These are phyloP conservation scores for Fraxinus albicans DNA, from an alignment of 305 asterid genomes.

Conservation along the genomic window DNA sequence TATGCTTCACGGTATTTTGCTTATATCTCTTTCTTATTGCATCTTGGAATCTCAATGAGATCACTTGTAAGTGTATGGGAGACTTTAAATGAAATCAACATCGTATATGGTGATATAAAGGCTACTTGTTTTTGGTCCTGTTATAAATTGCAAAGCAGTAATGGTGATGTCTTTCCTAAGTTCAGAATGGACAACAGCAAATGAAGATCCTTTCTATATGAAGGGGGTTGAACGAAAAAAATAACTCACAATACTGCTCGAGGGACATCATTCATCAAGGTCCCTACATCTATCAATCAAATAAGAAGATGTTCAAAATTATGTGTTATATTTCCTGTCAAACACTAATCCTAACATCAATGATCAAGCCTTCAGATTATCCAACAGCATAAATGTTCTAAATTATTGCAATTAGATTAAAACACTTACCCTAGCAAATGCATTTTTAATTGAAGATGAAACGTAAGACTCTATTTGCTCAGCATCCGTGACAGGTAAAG, in stretches of 20 bases:
- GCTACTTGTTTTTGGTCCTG: no score
- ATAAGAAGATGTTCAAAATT: background rate
- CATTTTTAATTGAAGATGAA: constrained; percentile 76
- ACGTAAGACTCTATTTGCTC: constrained; percentile 91
- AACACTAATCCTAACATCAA: constrained; percentile 10
- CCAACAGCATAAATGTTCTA: background rate
- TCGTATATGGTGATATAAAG: background rate
- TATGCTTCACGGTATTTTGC: background rate
- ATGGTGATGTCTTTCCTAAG: background rate
- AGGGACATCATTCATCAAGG: constrained; percentile 1
- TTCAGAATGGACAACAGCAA: background rate
- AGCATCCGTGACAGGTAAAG: constrained; percentile 53
- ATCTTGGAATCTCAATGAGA: background rate
- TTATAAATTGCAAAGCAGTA: background rate
- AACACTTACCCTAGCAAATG: constrained; percentile 75
- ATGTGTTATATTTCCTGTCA: background rate
- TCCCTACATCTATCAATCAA: constrained; percentile 14
- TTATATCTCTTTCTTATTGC: background rate
- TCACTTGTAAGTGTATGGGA: background rate
- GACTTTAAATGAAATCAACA: background rate
- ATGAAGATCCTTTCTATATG: background rate
- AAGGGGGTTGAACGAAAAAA: background rate
- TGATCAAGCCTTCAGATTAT: constrained; percentile 1
- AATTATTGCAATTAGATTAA: constrained; percentile 24
- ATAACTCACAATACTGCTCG: background rate